phyloP scores from a whole-genome alignment of 192 early-diverging fungal genomes.

The Radiomyces spectabilis region DNA sequence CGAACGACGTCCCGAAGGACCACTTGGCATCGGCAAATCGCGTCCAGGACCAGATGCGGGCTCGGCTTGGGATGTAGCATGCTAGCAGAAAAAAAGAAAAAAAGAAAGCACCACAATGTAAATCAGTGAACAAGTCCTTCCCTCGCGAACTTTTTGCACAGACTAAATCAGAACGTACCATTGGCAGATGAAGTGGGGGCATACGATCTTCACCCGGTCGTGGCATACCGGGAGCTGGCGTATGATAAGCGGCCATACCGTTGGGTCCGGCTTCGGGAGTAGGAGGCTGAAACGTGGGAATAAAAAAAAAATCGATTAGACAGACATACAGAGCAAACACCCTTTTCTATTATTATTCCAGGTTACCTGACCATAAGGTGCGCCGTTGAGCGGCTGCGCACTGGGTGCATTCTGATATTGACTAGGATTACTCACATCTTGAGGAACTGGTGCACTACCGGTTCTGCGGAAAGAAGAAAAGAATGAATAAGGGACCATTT shows the following conservation, averaged over 20 bases:
- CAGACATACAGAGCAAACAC: neutral
- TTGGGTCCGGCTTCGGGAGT: conserved; percentile 23
- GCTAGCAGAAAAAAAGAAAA: neutral
- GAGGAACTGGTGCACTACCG: conserved; percentile 12
- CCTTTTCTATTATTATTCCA: neutral
- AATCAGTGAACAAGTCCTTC: too few species aligned
- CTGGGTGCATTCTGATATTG: conserved; percentile 18
- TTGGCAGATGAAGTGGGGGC: conserved; percentile 2
- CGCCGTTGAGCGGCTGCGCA: conserved; percentile 15
- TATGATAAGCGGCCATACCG: conserved; percentile 18
- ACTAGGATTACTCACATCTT: conserved; percentile 25
- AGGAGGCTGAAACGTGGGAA: too few species aligned
- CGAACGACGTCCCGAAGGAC: conserved; percentile 14
- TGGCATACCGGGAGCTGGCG: neutral
- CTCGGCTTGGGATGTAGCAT: conserved; percentile 12
- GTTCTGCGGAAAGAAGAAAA: neutral
- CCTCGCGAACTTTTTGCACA: too few species aligned
- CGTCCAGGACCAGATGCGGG: conserved; percentile 13
- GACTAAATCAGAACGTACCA: too few species aligned
- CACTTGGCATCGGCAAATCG: conserved; percentile 27
- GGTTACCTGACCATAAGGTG: conserved; percentile 4
- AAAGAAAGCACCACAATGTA: too few species aligned
- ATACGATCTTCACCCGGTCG: conserved; percentile 7
- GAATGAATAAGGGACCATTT: neutral
- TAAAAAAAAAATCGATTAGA: too few species aligned